A percentile compares a stretch with the other conserved stretches of the same genome.
phyloP scores from a whole-genome alignment of 1,139 yeast genomes.

The Blastobotrys elegans region DNA sequence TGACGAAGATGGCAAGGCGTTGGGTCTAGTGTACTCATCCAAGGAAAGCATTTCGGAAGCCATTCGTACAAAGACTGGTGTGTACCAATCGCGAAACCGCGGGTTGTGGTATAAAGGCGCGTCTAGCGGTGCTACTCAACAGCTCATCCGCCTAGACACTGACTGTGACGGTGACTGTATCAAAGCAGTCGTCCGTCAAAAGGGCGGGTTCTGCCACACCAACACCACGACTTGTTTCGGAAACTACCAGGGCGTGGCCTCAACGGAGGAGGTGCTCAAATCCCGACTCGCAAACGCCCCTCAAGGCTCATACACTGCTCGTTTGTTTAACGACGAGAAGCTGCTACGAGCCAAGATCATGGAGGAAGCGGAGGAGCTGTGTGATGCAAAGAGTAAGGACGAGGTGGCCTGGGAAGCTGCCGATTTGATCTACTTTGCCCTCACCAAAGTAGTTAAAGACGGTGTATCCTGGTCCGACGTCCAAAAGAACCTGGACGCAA shows the following conservation, averaged over 20 bases:
- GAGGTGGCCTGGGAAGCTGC: conserved; percentile 98
- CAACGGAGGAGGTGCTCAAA: conserved; percentile 60
- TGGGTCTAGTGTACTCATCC: conserved; percentile 92
- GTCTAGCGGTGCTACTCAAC: conserved; percentile 91
- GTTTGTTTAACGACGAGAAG: conserved; percentile 73
- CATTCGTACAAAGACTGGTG: conserved; percentile 76
- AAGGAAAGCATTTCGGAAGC: conserved; percentile 76
- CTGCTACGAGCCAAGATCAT: conserved; percentile 79
- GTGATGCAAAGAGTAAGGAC: conserved; percentile 64
- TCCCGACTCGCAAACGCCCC: conserved; percentile 57
- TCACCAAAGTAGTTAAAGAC: conserved; percentile 77
- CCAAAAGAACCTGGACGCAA: conserved; percentile 77
- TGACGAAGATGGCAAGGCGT: conserved; percentile 56
- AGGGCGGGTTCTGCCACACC: conserved; percentile 90
- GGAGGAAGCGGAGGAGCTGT: conserved; percentile 95
- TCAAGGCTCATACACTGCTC: conserved; percentile 84
- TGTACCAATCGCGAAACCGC: conserved; percentile 85
- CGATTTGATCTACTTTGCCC: conserved; percentile 83
- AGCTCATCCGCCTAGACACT: conserved; percentile 54
- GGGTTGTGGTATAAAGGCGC: conserved; percentile 96
- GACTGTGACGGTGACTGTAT: conserved; percentile 95
- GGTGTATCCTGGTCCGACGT: conserved; percentile 79
- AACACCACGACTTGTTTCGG: conserved; percentile 80
- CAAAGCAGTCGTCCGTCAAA: conserved; percentile 72
- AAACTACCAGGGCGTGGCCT: conserved; percentile 46